Conservation (phyloP, 768 basidiomycete genomes). For the Leccinellum rugosiceps region DNA sequence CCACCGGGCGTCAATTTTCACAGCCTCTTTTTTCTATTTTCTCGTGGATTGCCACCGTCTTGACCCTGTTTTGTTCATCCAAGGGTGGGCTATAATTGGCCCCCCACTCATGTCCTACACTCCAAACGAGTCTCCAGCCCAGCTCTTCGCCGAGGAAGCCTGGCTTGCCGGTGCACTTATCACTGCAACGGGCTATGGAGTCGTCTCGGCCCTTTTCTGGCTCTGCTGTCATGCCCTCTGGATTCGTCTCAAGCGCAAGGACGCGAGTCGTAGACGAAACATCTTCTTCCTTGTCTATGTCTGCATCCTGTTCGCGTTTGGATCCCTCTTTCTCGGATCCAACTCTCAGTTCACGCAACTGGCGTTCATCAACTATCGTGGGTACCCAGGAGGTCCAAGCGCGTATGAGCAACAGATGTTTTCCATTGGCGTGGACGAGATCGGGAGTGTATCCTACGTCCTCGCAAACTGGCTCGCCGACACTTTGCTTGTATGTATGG, state of each 20-base stretch:
- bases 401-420: conserved; percentile 25
- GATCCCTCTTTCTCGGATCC: conserved; percentile 26
- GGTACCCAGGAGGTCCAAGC: conserved; percentile 27
- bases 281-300: conserved; percentile 23
- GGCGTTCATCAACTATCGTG: conserved; percentile 29
- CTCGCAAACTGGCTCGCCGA: conserved; percentile 29
- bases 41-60: neutral
- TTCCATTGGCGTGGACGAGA: conserved; percentile 23
- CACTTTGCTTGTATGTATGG: conserved; percentile 25
- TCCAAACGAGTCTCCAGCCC: conserved; percentile 14
- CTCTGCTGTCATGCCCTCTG: conserved; percentile 22
- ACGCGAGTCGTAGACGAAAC: conserved; percentile 14
- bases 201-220: conserved; percentile 24
- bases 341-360: conserved; percentile 29
- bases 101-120: conserved; percentile 17
- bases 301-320: conserved; percentile 20
- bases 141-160: conserved; percentile 24
- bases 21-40: neutral
- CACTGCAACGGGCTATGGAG: conserved; percentile 26
- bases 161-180: conserved; percentile 29
- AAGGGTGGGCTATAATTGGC: conserved; percentile 6
- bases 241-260: conserved; percentile 14
- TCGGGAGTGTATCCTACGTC: conserved; percentile 26
- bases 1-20: neutral
- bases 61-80: neutral